Evolutionary conservation across 1,139 yeast species (phyloP), one percentile per base, ranked within the genome.

Genomic region (Kodamaea fungicola): DNA sequence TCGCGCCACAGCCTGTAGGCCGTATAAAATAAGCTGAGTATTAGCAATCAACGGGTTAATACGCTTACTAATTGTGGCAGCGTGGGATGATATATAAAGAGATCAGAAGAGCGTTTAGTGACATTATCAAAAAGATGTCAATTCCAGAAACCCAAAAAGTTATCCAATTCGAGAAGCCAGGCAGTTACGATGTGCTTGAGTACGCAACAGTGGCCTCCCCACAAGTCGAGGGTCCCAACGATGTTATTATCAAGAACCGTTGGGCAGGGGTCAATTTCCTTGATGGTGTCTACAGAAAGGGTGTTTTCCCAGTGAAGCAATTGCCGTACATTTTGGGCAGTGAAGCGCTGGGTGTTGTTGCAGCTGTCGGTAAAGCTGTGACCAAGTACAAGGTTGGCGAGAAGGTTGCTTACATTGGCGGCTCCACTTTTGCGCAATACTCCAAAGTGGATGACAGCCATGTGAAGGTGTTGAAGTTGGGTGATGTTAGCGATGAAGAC

Each of bases 211-310:
- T 64, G 30, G 74, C 80, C 3, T 75, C 81, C 7, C 95, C 95
- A 2, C 54, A 61, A 34, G 67, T 83, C 39, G 54, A 63, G 1
- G 69, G 65, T 2, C 55, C 66, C 8, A 61, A 63, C 36, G 86
- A 87, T 46, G 59, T 89, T 7, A 66, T 89, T 36, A 68, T 89
- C 52, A 83, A 83, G 58, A 83, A 83, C 62, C 68, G 67, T 39
- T 88, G 75, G 49, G 72, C 87, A 4, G 97, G 97, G 19, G 66
- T 88, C 50, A 89, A 89, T 51, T 85, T 78, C 65, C 83, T 88
- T 46, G 96, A 89, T 51, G 70, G 79, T 3, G 88, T 88, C 61
- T 85, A 83, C 65, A 74, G 96, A 52, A 73, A 65, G 37, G 96
- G 96, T 2, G 52, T 82, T 5, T 89, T 87, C 52, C 83, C 85